Conservation (phyloP, 2,329 filamentous ascomycete genomes). For the Colletotrichum graminicola region DNA sequence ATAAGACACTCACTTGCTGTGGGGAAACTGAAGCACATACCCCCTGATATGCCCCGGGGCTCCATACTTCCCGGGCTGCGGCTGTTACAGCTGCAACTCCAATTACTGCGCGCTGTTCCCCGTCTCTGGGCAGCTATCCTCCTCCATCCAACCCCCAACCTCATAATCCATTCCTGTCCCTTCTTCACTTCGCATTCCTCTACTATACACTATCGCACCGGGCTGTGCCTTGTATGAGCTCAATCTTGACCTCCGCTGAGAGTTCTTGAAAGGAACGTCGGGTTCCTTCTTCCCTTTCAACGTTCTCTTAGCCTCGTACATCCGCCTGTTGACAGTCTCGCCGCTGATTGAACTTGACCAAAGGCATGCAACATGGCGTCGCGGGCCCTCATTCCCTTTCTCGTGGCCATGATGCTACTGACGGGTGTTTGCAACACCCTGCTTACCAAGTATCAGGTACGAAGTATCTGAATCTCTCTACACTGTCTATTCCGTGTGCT, state of each 20-base stretch:
- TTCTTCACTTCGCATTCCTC: background rate
- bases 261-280: background rate
- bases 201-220: background rate
- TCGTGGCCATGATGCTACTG: constrained; percentile 96
- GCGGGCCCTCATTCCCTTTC: constrained; percentile 80
- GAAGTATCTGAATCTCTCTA: constrained; percentile 42
- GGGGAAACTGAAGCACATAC: constrained; percentile 1
- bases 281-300: background rate
- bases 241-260: background rate
- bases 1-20: background rate
- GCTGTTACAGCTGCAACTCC: background rate
- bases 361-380: constrained; percentile 70
- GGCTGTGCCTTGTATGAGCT: background rate
- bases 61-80: constrained; percentile 1
- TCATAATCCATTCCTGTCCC: background rate
- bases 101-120: background rate
- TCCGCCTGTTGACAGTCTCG: background rate
- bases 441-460: constrained; percentile 94
- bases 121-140: background rate
- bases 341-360: constrained; percentile 1
- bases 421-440: constrained; percentile 98
- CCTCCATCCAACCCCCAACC: background rate
- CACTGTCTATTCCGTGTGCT: background rate
- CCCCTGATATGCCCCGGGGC: constrained; percentile 6
- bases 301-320: background rate